Conservation (phyloP, 2,329 filamentous ascomycete species). For the Colletotrichum orchidophilum region DNA sequence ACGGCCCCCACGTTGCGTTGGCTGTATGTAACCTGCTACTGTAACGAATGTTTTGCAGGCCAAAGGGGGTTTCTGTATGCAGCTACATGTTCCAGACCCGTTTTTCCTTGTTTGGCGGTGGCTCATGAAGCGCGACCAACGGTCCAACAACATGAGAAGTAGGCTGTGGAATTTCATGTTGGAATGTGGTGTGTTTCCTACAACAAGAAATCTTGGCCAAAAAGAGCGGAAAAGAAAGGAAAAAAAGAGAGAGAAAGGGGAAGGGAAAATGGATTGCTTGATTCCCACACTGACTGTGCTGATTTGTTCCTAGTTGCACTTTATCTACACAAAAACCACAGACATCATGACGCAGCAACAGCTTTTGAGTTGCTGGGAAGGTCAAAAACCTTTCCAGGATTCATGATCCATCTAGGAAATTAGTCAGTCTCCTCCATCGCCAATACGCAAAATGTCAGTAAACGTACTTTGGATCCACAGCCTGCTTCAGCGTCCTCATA, state of each 20-base stretch:
- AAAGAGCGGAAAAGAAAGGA: too few species aligned
- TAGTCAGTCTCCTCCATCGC: not conserved
- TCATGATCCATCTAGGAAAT: conserved; percentile 66
- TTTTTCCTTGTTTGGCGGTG: not conserved
- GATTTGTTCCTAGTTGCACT: not conserved
- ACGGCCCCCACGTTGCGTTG: conserved; percentile 19
- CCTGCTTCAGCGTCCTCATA: conserved; percentile 72
- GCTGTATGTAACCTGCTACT: conserved; percentile 8
- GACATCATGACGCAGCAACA: not conserved
- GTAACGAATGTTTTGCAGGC: not conserved
- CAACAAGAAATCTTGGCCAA: not conserved
- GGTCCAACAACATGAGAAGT: not conserved
- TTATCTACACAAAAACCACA: not conserved
- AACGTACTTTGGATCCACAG: conserved; percentile 64
- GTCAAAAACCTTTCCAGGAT: conserved; percentile 76
- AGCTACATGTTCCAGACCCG: conserved; percentile 9
- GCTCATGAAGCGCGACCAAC: not conserved
- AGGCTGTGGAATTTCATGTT: not conserved
- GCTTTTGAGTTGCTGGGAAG: conserved; percentile 12
- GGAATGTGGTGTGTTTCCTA: not conserved
- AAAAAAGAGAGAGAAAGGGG: not conserved
- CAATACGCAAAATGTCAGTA: not conserved
- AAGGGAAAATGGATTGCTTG: not conserved
- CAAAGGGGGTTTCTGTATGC: not conserved
- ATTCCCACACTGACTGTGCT: not conserved